Evolutionary conservation across 2,329 filamentous ascomycete species (phyloP).

Genomic region (Trichoderma sp.): DNA sequence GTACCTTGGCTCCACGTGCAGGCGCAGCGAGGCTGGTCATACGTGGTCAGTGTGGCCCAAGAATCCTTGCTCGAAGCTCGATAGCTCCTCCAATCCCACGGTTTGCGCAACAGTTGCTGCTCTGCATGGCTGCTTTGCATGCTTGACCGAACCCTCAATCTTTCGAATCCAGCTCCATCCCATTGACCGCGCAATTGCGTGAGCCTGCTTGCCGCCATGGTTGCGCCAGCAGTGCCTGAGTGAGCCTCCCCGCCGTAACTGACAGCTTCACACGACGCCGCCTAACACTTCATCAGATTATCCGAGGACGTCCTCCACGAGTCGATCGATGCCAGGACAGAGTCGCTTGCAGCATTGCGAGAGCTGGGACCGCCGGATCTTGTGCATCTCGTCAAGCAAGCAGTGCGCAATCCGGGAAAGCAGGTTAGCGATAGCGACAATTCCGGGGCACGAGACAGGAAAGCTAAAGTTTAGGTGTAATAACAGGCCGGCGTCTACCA

Average conservation of each 20-base stretch:
- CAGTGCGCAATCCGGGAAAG: slow-evolving; percentile 54
- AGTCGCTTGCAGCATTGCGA: slow-evolving; percentile 78
- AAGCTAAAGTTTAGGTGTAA: slow-evolving; percentile 19
- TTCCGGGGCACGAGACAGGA: not conserved
- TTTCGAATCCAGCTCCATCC: not conserved
- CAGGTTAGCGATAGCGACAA: slow-evolving; percentile 41
- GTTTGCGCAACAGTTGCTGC: slow-evolving; percentile 3
- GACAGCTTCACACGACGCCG: not conserved
- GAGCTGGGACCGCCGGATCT: slow-evolving; percentile 95
- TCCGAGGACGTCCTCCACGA: slow-evolving; percentile 92
- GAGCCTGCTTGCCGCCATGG: slow-evolving; percentile 48
- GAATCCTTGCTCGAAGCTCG: slow-evolving; percentile 17
- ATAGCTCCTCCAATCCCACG: slow-evolving; percentile 11
- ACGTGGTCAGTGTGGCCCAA: slow-evolving; percentile 13
- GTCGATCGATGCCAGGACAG: slow-evolving; percentile 87
- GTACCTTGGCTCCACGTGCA: slow-evolving; percentile 10
- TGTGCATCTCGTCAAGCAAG: slow-evolving; percentile 85
- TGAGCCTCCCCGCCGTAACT: slow-evolving; percentile 40
- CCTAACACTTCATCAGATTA: slow-evolving; percentile 57
- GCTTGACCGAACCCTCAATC: not conserved
- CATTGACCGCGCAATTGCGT: slow-evolving; percentile 22
- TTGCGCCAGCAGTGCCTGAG: slow-evolving; percentile 74
- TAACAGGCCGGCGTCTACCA: slow-evolving; percentile 85
- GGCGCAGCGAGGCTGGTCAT: slow-evolving; percentile 14
- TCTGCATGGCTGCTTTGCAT: not conserved